Evolutionary conservation across 148 eudicot species (phyloP), one percentile per base, ranked within the genome.

Genomic region (Vaccinium vitisidaea): DNA sequence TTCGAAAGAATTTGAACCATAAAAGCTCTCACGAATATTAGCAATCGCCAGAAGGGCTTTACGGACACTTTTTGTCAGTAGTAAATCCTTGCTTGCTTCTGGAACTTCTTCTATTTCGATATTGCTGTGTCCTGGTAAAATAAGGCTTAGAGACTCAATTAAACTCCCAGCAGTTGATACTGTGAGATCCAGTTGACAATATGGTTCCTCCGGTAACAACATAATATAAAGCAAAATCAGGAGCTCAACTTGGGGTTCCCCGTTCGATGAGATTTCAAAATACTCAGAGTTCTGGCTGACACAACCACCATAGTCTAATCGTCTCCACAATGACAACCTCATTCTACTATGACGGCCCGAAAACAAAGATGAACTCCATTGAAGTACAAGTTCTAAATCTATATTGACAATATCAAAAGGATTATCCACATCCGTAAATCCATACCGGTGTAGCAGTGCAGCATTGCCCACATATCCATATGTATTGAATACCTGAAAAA

Each of bases 391-490:
- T 80, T 97, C 96, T 65, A 95, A 46, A 82, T 95, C 99, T 82
- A 97, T 89, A 70, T 97, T 97, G 58, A 97, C 91, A 52, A 95
- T 93, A 87, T 95, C 94, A 77, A 86, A 95, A 9, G 87, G 86
- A 78, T 97, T 97, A 65, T 92, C 92, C 39, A 83, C 86, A 84
- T 97, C 99, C 67, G 99, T 92, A 86, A 97, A 97, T 85, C 99
- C 99, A 80, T 97, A 97, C 88, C 99, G 88, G 80, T 95, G 98
- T 49, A 95, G 93, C 88, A 97, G 90, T 54, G 98, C 98, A 61
- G 99, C 99, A 91, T 97, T 97, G 48, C 99, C 98, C 84, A 93
- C 83, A 36, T 74, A 86, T 65, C 98, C 98, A 85, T 97, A 97
- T 55, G 99, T 97, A 85, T 97, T 97, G 87, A 93, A 97, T 25